These are phyloP conservation scores for Coniosporium tulheliwenetii DNA, from an alignment of 2,329 filamentous ascomycete genomes.

Conservation along the genomic window DNA sequence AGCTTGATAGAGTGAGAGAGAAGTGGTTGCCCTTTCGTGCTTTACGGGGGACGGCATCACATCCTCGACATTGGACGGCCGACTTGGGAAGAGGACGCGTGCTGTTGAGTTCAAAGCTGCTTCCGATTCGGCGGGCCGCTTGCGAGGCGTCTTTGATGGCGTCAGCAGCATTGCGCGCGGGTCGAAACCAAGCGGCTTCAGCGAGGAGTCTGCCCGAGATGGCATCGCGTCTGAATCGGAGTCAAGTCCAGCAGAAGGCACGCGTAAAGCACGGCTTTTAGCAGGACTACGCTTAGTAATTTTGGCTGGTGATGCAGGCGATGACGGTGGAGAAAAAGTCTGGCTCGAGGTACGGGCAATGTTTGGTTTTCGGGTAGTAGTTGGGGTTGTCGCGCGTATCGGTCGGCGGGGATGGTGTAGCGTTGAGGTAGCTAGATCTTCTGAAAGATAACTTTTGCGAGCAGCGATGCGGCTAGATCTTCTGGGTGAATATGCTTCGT, in stretches of 20 bases:
- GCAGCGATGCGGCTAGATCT: constrained; percentile 51
- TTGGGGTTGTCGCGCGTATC: constrained; percentile 6
- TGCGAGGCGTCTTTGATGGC: constrained; percentile 61
- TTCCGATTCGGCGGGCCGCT: constrained; percentile 29
- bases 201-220: constrained; percentile 2
- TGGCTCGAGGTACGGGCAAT: constrained; percentile 31
- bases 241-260: constrained; percentile 1
- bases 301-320: constrained; percentile 18
- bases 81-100: constrained; percentile 41
- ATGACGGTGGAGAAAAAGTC: constrained; percentile 26
- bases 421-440: constrained; percentile 28
- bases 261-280: background rate
- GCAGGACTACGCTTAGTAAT: constrained; percentile 13
- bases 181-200: constrained; percentile 9
- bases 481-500: constrained; percentile 57
- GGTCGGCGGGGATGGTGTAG: constrained; percentile 17
- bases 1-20: constrained; percentile 18
- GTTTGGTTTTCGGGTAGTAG: constrained; percentile 7
- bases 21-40: constrained; percentile 37
- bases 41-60: constrained; percentile 45
- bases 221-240: constrained; percentile 2
- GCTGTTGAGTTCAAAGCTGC: constrained; percentile 31
- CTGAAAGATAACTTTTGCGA: constrained; percentile 30
- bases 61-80: constrained; percentile 46
- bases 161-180: constrained; percentile 52